Evolutionary conservation across 805 yeast species (phyloP).

Genomic region (Lachancea thermotolerans): DNA sequence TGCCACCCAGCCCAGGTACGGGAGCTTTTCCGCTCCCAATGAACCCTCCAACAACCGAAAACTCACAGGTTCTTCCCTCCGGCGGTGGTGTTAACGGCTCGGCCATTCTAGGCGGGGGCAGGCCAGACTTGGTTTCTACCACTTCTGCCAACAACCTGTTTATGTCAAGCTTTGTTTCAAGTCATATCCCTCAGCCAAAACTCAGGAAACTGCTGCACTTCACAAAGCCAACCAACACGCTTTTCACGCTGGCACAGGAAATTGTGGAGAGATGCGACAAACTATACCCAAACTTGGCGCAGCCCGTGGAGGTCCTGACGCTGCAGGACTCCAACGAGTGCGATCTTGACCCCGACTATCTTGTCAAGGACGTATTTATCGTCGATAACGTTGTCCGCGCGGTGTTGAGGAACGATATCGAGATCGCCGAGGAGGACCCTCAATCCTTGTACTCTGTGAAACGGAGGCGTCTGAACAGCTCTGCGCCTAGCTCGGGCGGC

Average conservation of each 20-base stretch:
- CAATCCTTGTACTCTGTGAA: slow-evolving; percentile 23
- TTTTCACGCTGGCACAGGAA: slow-evolving; percentile 47
- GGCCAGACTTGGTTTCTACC: slow-evolving; percentile 4
- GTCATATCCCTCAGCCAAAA: slow-evolving; percentile 22
- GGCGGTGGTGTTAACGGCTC: slow-evolving; percentile 6
- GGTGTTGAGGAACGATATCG: slow-evolving; percentile 32
- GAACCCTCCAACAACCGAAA: slow-evolving; percentile 17
- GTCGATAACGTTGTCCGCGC: slow-evolving; percentile 42
- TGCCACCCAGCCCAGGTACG: slow-evolving; percentile 35
- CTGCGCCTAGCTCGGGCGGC: slow-evolving; percentile 5
- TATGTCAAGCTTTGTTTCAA: slow-evolving; percentile 15
- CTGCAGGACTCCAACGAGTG: slow-evolving; percentile 63
- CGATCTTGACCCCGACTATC: slow-evolving; percentile 74
- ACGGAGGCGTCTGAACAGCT: slow-evolving; percentile 20
- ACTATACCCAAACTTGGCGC: slow-evolving; percentile 55
- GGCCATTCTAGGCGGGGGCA: slow-evolving; percentile 1
- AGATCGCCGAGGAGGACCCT: slow-evolving; percentile 12
- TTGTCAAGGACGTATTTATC: slow-evolving; percentile 57
- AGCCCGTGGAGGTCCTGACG: slow-evolving; percentile 46
- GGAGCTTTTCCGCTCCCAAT: slow-evolving; percentile 16
- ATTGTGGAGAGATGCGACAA: slow-evolving; percentile 49
- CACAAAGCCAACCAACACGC: slow-evolving; percentile 41
- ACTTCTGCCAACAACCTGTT: slow-evolving; percentile 8
- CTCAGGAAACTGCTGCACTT: slow-evolving; percentile 57
- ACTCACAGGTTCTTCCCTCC: slow-evolving; percentile 22